Evolutionary conservation across 352 stramenopile species (phyloP).

Genomic region (Phytophthora parvispora): DNA sequence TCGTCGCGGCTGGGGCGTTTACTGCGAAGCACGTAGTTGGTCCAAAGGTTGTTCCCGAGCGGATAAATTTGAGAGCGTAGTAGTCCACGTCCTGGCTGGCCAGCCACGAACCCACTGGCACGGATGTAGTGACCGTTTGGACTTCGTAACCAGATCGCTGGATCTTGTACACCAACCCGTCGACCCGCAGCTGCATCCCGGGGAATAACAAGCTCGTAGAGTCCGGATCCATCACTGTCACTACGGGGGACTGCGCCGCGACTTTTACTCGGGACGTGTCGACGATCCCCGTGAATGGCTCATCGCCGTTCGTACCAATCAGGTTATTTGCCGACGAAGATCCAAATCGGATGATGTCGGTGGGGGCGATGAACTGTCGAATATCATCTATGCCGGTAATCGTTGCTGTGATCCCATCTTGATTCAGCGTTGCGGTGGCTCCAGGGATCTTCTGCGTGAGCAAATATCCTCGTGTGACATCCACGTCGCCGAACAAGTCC

Average conservation of each 20-base stretch:
- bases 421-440: constrained; percentile 58
- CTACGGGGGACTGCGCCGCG: constrained; percentile 54
- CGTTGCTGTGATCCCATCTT: constrained; percentile 56
- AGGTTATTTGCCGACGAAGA: constrained; percentile 44
- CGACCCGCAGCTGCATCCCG: constrained; percentile 90
- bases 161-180: constrained; percentile 90
- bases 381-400: constrained; percentile 69
- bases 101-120: constrained; percentile 40
- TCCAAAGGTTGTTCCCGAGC: constrained; percentile 24
- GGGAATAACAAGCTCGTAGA: constrained; percentile 76
- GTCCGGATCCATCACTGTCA: constrained; percentile 30
- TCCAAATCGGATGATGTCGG: constrained; percentile 77
- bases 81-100: constrained; percentile 6
- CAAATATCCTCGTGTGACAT: constrained; percentile 63
- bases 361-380: constrained; percentile 65
- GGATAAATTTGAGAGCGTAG: constrained; percentile 59
- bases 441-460: constrained; percentile 64
- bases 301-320: constrained; percentile 72
- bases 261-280: constrained; percentile 64
- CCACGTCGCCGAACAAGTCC: constrained; percentile 76
- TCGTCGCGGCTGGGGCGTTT: constrained; percentile 12
- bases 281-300: constrained; percentile 52
- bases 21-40: constrained; percentile 53
- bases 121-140: constrained; percentile 74
- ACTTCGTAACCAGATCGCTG: constrained; percentile 92